Conservation (phyloP, 345 rosid species). For the Citrus sinensis region DVS_A1.0 CM039164.1:20871501-20872000, state of each 20-base stretch:
- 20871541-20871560: not conserved
- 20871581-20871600: not conserved
- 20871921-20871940: not conserved
- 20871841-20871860: not conserved
- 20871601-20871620: not conserved
- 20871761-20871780: not conserved
- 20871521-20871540: not conserved
- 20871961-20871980: not conserved
- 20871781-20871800: not conserved
- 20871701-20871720: not conserved
- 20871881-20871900: not conserved
- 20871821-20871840: not conserved
- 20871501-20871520: slow-evolving; percentile 4
- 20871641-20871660: not conserved
- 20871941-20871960: not conserved
- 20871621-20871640: not conserved
- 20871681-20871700: not conserved
- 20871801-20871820: not conserved
- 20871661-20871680: not conserved
- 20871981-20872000: not conserved
- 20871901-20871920: not conserved
- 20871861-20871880: not conserved
- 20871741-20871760: not conserved
- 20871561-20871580: not conserved
- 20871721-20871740: not conserved